Evolutionary conservation across 495 filamentous ascomycete species (phyloP), one percentile per base, ranked within the genome.

Genomic region (Hypoxylon trugodes): DNA sequence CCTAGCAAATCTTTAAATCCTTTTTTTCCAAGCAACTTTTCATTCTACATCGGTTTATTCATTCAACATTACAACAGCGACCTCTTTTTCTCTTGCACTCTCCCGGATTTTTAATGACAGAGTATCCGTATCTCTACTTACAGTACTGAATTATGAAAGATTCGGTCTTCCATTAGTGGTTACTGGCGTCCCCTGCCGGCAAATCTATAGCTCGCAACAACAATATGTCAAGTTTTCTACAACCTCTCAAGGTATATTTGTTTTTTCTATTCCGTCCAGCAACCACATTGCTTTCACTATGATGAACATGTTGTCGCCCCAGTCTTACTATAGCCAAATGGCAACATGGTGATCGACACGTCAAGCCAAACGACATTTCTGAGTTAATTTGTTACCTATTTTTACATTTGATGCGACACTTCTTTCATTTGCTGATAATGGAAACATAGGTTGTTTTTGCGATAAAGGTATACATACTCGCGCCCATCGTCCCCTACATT

Each of bases 221-320:
- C n/a, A n/a, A n/a, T n/a, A n/a, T n/a, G n/a, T n/a, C n/a, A n/a
- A n/a, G n/a, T n/a, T n/a, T n/a, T n/a, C n/a, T 2, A 3, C 36
- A 33, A 36, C 40, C 33, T 33, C 22, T 24, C 9, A 69, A 74
- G 73, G 77, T 77, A 68, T 41, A 61, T 56, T n/a, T 18, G 21
- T 42, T 42, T 68, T 61, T 73, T 65, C 69, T 56, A 65, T 61
- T 43, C 21, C 65, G 40, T 35, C 26, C 46, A 21, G 57, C 38
- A 45, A 32, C 56, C n/a, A n/a, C n/a, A n/a, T n/a, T n/a, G n/a
- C n/a, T 18, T 38, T 54, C 79, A 75, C 74, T 71, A 87, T 92
- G 91, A 95, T 94, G 91, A 95, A 81, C 80, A 76, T 79, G 81
- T 85, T 95, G 91, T 94, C 91, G 91, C 91, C 91, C 91, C 91